A percentile compares a stretch with the other conserved stretches of the same genome.
These are phyloP conservation scores for Meyerozyma sp. DNA, from an alignment of 1,139 yeast genomes.

Conservation along the genomic window DNA sequence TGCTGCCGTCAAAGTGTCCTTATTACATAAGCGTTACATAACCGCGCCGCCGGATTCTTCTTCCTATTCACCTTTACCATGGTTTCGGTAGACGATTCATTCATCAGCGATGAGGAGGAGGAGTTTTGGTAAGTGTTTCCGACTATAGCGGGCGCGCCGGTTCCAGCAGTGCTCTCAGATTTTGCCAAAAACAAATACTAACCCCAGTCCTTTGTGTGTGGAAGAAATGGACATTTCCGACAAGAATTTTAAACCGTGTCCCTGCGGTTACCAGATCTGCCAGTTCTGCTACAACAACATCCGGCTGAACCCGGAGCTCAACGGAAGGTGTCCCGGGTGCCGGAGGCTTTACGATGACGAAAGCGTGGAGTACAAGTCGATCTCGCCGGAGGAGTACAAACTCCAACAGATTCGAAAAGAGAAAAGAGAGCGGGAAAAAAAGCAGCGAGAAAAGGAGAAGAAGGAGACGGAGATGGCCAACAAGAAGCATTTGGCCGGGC, in stretches of 20 bases:
- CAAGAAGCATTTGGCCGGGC: slow-evolving; percentile 91
- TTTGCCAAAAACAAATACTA: slow-evolving; percentile 12
- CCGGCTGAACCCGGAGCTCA: slow-evolving; percentile 88
- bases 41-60: neutral
- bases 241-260: slow-evolving; percentile 96
- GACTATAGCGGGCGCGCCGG: neutral
- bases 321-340: slow-evolving; percentile 97
- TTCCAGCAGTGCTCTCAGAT: neutral
- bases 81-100: slow-evolving; percentile 38
- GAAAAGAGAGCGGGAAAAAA: slow-evolving; percentile 78
- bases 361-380: slow-evolving; percentile 77
- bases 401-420: slow-evolving; percentile 75
- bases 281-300: slow-evolving; percentile 97
- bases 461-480: slow-evolving; percentile 86
- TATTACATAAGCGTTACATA: no score
- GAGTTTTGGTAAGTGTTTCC: slow-evolving; percentile 53
- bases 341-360: slow-evolving; percentile 92
- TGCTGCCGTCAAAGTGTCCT: no score
- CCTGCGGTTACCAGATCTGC: slow-evolving; percentile 97
- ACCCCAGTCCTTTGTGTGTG: slow-evolving; percentile 78
- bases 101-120: slow-evolving; percentile 76
- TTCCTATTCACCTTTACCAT: slow-evolving; percentile 7
- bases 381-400: slow-evolving; percentile 81
- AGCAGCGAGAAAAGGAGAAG: slow-evolving; percentile 85
- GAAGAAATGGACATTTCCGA: slow-evolving; percentile 97